phyloP scores from a whole-genome alignment of 2,329 filamentous ascomycete genomes.

The Tolypocladium paradoxum region DNA sequence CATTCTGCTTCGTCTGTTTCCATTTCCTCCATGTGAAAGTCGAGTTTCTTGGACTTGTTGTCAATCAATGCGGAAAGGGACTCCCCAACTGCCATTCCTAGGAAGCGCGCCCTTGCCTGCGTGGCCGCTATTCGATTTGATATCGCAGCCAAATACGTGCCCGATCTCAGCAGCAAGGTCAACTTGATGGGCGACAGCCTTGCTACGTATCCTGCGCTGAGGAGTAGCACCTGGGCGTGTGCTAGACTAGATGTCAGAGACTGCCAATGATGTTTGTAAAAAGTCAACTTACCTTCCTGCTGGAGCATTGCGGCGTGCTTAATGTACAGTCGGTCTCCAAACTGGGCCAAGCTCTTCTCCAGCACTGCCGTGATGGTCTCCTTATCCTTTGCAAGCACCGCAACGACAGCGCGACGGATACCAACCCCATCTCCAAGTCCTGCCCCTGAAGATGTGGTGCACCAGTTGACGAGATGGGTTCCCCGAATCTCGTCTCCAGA shows the following conservation, averaged over 20 bases:
- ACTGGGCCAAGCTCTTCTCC: constrained; percentile 59
- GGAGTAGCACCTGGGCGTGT: constrained; percentile 67
- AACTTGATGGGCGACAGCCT: constrained; percentile 56
- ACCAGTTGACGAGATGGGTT: constrained; percentile 50
- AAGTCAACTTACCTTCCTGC: constrained; percentile 59
- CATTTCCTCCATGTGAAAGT: constrained; percentile 76
- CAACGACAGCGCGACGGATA: constrained; percentile 56
- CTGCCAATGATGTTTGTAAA: not conserved
- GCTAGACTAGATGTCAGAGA: constrained; percentile 38
- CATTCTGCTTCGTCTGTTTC: constrained; percentile 60
- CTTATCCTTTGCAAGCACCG: constrained; percentile 41
- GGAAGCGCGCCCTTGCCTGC: constrained; percentile 62
- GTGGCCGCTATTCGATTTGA: constrained; percentile 77
- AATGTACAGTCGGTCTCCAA: constrained; percentile 81
- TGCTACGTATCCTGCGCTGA: constrained; percentile 67
- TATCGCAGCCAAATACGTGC: constrained; percentile 63
- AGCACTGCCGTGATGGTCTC: constrained; percentile 44
- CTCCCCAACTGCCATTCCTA: constrained; percentile 83
- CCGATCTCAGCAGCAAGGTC: constrained; percentile 57
- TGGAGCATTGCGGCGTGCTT: constrained; percentile 73
- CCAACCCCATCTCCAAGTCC: constrained; percentile 53
- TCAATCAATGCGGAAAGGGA: constrained; percentile 53
- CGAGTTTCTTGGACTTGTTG: constrained; percentile 61
- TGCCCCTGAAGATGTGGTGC: constrained; percentile 52
- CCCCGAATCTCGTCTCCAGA: constrained; percentile 36